Evolutionary conservation across 371 early-diverging fungal species (phyloP), one percentile per base, ranked within the genome.

Genomic region (Rhizopus delemar): DNA sequence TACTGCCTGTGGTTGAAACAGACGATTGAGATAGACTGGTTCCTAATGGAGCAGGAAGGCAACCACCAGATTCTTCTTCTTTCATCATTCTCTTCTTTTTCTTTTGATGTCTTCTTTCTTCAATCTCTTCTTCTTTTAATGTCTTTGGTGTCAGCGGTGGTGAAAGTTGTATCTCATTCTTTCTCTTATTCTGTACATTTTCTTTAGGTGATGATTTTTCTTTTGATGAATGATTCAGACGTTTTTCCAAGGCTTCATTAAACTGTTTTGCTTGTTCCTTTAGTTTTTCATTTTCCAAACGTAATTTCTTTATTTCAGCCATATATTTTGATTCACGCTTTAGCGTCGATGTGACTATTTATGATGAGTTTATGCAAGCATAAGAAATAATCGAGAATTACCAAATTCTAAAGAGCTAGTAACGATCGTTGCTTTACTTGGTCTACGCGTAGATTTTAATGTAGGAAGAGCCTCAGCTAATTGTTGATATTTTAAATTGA

Each of bases 371-470:
- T 31, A 43, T 12, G 38, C 22, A 56, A 11, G 8, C n/a, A 46
- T 33, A 46, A 45, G 6, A 12, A 16, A 3, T 11, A 15, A 16
- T 8, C 28, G 9, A 43, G 13, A 45, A 41, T 61, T 63, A 70
- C 76, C 78, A 71, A 76, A 86, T 8, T 87, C 87, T 15, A 88
- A 77, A 8, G 87, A 84, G 63, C 85, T 85, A 33, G 86, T 75
- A 31, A 90, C 90, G 63, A 91, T 91, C 60, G 85, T 85, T 13
- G 87, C 84, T 60, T 91, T 91, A 59, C 87, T 86, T 5, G 92
- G 92, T 59, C 88, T 77, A 46, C 88, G 84, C 39, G 86, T 86
- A 43, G 81, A 73, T 50, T 74, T 74, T 16, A 90, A 81, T 29
- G 86, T 74, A 15, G 91, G 92, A 31, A 91, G 73, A 8, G 88